Evolutionary conservation across 768 basidiomycete genomes (phyloP), one percentile per base, ranked within the genome.

Genomic region (Saitozyma sp.): DNA sequence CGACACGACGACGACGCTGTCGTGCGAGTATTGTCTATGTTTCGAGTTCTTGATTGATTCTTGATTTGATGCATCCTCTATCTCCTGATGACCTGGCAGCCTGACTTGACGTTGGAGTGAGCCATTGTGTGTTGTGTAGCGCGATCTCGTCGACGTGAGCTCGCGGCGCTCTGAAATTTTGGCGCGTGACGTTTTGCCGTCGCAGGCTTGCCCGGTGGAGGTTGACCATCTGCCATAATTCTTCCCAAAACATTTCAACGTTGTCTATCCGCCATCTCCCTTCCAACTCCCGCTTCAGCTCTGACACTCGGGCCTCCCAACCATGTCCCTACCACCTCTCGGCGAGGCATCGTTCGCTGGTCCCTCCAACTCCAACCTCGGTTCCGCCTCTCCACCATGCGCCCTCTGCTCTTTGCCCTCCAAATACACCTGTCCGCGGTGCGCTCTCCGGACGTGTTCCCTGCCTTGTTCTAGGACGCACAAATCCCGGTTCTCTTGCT

Each of bases 381-480:
- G 43, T 20, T 11, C n/a, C 50, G 16, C 49, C 49, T 9, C 6
- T 9, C 58, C 49, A 29, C 29, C 49, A 38, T 75, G 74, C 50
- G 58, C 50, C 9, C 53, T 70, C 60, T 75, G 73, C 59, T 52
- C 56, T 16, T 5, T 50, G 0, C 63, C 68, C 16, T 61, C 78
- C 10, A 77, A 77, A 65, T 79, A 79, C 70, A 76, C 73, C 37
- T 79, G 78, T 57, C 78, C 78, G 0, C 61, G 74, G 17, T 79
- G 78, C 56, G 55, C 65, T n/a, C 42, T 50, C 51, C 50, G 54
- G 40, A 75, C 76, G n/a, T 79, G 78, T 52, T 76, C 74, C 8
- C 59, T 74, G 19, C 46, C 62, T 8, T 79, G 78, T 54, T 71
- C 76, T 9, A 69, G 59, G n/a, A 29, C 63, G 16, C 78, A 79